Base-by-base conservation (phyloP, 495 filamentous ascomycete species). In the Sordaria brevicollis region DNA sequence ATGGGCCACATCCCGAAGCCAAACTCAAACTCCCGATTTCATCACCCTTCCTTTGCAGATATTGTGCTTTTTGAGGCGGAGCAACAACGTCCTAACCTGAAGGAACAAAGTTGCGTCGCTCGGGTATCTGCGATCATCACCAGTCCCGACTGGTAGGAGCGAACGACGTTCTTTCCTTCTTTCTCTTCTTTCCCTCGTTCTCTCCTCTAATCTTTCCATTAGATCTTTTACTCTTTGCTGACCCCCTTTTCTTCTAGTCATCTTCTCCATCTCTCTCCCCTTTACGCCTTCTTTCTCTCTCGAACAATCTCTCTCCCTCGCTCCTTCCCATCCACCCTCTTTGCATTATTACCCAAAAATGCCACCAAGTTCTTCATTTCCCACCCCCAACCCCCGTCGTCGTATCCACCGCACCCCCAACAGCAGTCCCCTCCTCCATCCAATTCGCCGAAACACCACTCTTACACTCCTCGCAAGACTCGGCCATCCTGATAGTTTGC, bases 401-500 rank as follows among this genome's bases (percentile, higher is more conserved):
- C 43, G 1, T 15, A 5, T 54, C 13, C 11, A 13, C 21, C 43
- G 21, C 43, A 54, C 15, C 6, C 11, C 21, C 43, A 13, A 13
- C 10, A 54, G 10, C 10, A 54, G 10, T 29, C 4, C 21, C 11
- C 2, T 54, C 43, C 21, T 54, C 4, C 11, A 54, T 54, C 21
- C 43, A 54, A 29, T 17, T 17, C 43, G 29, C 43, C 43, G 11
- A 36, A 75, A 38, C 80, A 76, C 69, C 81, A 77, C 76, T 36
- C 65, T 71, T 70, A 67, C 77, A 79, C 5, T 74, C 75, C 9
- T 75, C 75, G 39, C 76, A 79, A 19, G 71, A 67, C 65, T 76
- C 71, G 11, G 75, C 75, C 67, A 79, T 68, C 2, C 66, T 41
- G 54, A 79, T 72, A 15, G 76, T 78, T 19, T 76, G 74, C 77